Conservation (phyloP, 2,329 filamentous ascomycete genomes). For the Calonectria naviculata region DNA sequence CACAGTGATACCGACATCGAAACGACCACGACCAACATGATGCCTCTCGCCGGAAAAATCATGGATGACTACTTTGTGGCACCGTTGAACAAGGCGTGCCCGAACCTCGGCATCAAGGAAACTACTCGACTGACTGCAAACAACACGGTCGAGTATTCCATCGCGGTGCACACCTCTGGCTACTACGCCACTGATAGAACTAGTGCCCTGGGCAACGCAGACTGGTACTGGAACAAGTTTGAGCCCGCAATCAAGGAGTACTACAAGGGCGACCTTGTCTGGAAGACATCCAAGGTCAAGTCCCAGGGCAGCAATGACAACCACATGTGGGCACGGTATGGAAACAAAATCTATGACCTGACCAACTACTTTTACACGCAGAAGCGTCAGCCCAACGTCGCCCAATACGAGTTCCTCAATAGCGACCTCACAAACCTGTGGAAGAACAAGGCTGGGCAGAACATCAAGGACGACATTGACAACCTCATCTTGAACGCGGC, state of each 20-base stretch:
- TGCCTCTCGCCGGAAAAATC: conserved; percentile 79
- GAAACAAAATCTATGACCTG: conserved; percentile 84
- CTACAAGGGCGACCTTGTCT: conserved; percentile 89
- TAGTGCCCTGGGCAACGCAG: conserved; percentile 67
- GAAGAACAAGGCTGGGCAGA: conserved; percentile 77
- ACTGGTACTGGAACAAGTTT: conserved; percentile 85
- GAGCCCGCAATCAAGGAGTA: conserved; percentile 83
- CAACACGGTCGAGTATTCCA: conserved; percentile 64
- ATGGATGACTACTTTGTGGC: conserved; percentile 86
- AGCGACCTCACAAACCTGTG: conserved; percentile 73
- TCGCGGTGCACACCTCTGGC: conserved; percentile 80
- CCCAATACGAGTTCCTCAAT: conserved; percentile 79
- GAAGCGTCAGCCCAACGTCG: conserved; percentile 63
- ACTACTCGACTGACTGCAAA: conserved; percentile 71
- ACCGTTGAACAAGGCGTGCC: conserved; percentile 80
- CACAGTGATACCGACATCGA: conserved; percentile 80
- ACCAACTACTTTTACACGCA: conserved; percentile 91
- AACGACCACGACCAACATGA: conserved; percentile 74
- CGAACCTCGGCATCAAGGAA: conserved; percentile 73
- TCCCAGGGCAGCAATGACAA: conserved; percentile 73
- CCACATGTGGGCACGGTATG: conserved; percentile 83
- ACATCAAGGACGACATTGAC: conserved; percentile 78
- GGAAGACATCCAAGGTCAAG: conserved; percentile 68
- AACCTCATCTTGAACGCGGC: conserved; percentile 56
- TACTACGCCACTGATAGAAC: conserved; percentile 63